Evolutionary conservation across 1,139 yeast species (phyloP), one percentile per base, ranked within the genome.

Genomic region (Lodderomyces orthopsilosis): DNA sequence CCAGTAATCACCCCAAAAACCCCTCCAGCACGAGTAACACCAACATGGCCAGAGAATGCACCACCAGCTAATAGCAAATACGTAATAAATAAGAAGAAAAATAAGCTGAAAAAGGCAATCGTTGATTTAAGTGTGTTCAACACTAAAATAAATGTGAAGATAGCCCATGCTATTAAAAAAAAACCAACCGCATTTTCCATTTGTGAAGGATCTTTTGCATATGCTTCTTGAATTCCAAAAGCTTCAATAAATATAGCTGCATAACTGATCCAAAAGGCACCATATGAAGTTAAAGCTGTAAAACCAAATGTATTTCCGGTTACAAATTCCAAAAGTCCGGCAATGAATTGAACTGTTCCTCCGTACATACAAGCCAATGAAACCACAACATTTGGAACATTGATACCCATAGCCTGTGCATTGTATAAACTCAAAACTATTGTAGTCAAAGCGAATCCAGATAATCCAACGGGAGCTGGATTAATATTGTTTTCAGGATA

Each of bases 11-110:
- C 65, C 23, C 89, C 87, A 53, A 81, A 63, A 38, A 80, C 81
- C 35, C 91, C 93, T 47, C 88, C 91, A n/a, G 88, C 89, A 55
- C 75, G 77, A 37, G 69, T 66, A 6, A 74, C 66, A 14, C 66
- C 66, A 6, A 65, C 70, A 14, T 66, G 66, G 2, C 70, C 74
- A n/a, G 73, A 62, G 52, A 83, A 77, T 41, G 70, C 72, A 17
- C 81, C 88, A 43, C 76, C 75, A 13, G 81, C 73, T 54, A 85
- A 70, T 43, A 82, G 60, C 32, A 82, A 53, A 52, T 81, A 79
- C 37, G 83, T 83, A 42, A 78, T 52, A 58, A 72, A 73, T 55
- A 85, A 70, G 42, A 69, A 63, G 41, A 75, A 70, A 57, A 85
- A 74, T 49, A 85, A 66, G 10, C 71, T 50, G 48, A 74, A 74